phyloP scores from a whole-genome alignment of 2,329 filamentous ascomycete genomes.

The Colletotrichum kahawae region DNA sequence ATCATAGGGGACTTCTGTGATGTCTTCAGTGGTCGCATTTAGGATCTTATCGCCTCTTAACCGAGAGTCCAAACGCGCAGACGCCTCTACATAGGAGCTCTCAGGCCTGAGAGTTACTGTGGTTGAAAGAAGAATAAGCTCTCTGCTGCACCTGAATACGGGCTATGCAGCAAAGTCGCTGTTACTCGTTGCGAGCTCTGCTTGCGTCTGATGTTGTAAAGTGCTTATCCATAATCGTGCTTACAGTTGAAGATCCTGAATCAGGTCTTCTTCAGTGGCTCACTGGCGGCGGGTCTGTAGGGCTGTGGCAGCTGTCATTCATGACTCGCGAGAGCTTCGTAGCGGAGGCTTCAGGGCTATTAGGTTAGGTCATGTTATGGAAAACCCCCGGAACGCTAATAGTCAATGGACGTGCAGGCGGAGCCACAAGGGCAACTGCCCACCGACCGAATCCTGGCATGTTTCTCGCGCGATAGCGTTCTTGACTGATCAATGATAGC shows the following conservation, averaged over 20 bases:
- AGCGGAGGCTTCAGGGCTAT: background rate
- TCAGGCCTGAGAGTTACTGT: background rate
- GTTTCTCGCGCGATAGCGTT: background rate
- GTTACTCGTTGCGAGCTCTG: background rate
- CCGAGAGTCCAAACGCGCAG: background rate
- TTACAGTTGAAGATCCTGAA: background rate
- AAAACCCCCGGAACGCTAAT: background rate
- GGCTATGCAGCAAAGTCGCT: background rate
- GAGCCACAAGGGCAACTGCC: background rate
- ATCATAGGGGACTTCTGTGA: background rate
- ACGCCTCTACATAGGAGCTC: background rate
- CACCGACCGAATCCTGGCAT: background rate
- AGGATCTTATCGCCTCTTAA: background rate
- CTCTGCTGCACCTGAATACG: background rate
- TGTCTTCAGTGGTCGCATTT: background rate
- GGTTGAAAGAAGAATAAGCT: background rate
- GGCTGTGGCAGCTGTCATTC: background rate
- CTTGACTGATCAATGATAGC: background rate
- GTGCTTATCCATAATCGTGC: background rate
- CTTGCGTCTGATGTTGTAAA: background rate
- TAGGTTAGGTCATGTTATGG: background rate
- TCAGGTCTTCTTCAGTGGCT: background rate
- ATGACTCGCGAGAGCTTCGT: constrained; percentile 1
- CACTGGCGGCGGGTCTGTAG: background rate
- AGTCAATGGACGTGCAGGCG: background rate